Evolutionary conservation across 1,139 yeast species (phyloP), one percentile per base, ranked within the genome.

Genomic region (Hemisphaericaspora subhashii): DNA sequence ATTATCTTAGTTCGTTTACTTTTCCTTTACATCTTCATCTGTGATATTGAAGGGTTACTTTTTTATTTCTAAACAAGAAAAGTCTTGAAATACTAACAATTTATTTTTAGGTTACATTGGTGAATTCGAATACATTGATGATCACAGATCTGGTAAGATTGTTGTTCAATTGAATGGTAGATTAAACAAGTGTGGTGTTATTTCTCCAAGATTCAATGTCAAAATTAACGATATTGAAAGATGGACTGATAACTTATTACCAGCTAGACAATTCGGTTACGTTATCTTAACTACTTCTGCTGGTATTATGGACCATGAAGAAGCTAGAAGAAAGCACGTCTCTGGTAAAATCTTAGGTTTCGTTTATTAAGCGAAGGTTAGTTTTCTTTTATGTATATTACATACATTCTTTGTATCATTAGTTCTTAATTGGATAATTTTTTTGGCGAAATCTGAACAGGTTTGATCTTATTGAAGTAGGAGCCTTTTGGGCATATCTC

Each of bases 271-370:
- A 75, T 90, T 90, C 64, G 98, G 98, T 77, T 89, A 77, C 77
- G 89, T 90, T 64, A 86, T 90, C 68, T 82, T 90, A 66, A 90
- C 98, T 71, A 92, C 98, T 58, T 92, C 98, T 60, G 96, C 98
- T 60, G 98, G 98, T 76, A 92, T 92, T 60, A 89, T 92, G 96
- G 98, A 92, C 80, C 98, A 92, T 77, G 98, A 92, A 79, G 98
- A 92, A 79, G 98, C 98, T 60, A 89, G 97, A 83, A 86, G 98
- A 83, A 92, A 92, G 86, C 98, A 92, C 74, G 98, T 90, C 58
- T 88, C 97, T 58, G 98, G 98, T 72, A 90, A 90, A 78, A 84
- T 90, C 65, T 82, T 90, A 66, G 98, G 98, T 63, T 90, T 86
- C 72, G 96, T 90, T 53, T 90, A 90, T 80, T 88, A 83, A 29